Evolutionary conservation across 2,329 filamentous ascomycete species (phyloP).

Genomic region (Scedosporium dehoogii): DNA sequence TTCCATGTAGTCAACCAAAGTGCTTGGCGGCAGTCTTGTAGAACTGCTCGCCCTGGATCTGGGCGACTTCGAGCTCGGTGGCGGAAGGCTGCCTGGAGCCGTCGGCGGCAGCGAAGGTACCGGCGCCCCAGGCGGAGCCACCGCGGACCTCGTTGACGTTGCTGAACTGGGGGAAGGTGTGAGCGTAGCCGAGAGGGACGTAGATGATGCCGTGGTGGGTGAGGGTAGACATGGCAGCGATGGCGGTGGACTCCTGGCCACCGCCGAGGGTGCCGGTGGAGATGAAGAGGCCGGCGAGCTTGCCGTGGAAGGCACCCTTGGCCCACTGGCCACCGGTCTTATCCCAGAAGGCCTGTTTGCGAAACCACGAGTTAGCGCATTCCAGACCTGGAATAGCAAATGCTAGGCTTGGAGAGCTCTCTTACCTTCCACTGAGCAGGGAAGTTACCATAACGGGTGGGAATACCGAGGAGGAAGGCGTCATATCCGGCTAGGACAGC

Average conservation of each 20-base stretch:
- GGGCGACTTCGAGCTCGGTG: constrained; percentile 71
- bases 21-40: constrained; percentile 65
- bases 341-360: constrained; percentile 69
- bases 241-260: constrained; percentile 82
- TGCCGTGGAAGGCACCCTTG: constrained; percentile 68
- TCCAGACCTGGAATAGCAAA: background rate
- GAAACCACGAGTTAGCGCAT: background rate
- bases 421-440: constrained; percentile 80
- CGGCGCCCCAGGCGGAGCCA: constrained; percentile 85
- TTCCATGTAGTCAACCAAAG: constrained; percentile 70
- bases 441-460: constrained; percentile 95
- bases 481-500: constrained; percentile 64
- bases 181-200: constrained; percentile 90
- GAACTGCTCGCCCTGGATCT: constrained; percentile 76
- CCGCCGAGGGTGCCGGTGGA: constrained; percentile 76
- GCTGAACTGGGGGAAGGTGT: constrained; percentile 58
- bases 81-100: constrained; percentile 72
- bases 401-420: background rate
- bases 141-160: constrained; percentile 75
- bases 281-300: constrained; percentile 86
- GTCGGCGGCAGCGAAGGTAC: constrained; percentile 71
- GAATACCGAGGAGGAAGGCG: constrained; percentile 85
- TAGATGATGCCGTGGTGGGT: constrained; percentile 92
- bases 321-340: constrained; percentile 78
- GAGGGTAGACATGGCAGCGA: constrained; percentile 75